Percentiles rank a stretch among this genome's conserved stretches.
Conservation (phyloP, 2,329 filamentous ascomycete genomes). For the Fusarium caatingaense region DNA sequence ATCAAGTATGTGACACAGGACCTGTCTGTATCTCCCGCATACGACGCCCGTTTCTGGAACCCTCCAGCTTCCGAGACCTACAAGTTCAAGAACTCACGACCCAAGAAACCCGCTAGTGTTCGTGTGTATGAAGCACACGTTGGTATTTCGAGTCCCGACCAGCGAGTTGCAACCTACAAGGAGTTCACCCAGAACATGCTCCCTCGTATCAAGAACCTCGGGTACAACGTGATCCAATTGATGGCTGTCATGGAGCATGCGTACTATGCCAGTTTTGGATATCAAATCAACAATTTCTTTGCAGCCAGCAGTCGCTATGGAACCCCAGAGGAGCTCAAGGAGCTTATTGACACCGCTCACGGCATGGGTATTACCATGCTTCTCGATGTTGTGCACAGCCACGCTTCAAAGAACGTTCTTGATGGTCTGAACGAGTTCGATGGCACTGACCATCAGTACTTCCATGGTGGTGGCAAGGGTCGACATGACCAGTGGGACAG, state of each 20-base stretch:
- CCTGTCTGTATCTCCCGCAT: conserved; percentile 86
- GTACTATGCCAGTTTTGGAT: conserved; percentile 98
- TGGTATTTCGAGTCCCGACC: conserved; percentile 92
- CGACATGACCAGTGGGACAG: conserved; percentile 96
- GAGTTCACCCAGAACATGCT: conserved; percentile 95
- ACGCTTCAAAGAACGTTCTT: conserved; percentile 96
- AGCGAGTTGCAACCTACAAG: conserved; percentile 92
- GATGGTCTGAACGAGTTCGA: conserved; percentile 98
- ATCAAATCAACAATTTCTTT: conserved; percentile 99
- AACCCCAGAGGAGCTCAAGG: conserved; percentile 92
- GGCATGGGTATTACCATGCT: conserved; percentile 90
- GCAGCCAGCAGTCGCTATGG: conserved; percentile 96
- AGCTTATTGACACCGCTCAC: conserved; percentile 95
- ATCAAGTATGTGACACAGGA: conserved; percentile 98
- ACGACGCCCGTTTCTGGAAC: conserved; percentile 98
- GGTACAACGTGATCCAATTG: conserved; percentile 97
- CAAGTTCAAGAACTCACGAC: conserved; percentile 83
- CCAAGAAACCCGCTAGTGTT: conserved; percentile 85
- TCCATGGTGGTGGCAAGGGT: conserved; percentile 87
- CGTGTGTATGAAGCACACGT: conserved; percentile 99
- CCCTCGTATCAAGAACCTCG: conserved; percentile 87
- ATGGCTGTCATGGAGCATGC: conserved; percentile 99
- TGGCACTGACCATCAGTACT: conserved; percentile 93
- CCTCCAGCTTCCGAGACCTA: conserved; percentile 82
- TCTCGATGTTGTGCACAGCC: conserved; percentile 95